Base-by-base conservation (phyloP, 495 filamentous ascomycete genomes). In the Penicillium lividum region DNA sequence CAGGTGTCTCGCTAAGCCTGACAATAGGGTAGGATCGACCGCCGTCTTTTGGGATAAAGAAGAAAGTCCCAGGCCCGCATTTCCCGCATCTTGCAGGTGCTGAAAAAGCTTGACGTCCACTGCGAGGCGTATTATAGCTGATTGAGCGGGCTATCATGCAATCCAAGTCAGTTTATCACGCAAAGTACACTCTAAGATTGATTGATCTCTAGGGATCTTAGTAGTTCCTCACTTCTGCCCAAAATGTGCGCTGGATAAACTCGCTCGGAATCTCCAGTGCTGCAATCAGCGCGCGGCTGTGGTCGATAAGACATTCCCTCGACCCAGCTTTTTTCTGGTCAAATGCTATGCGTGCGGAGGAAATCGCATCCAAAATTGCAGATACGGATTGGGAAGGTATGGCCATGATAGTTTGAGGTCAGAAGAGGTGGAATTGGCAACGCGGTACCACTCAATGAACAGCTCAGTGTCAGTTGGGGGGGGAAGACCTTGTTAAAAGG, bases 41-140 rank as follows among this genome's bases (percentile, higher is more conserved):
- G 64, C 66, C 1, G 66, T 62, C 46, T 72, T 74, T 18, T 57
- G 10, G 11, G 74, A 58, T 6, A 77, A 43, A 0, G 56, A 57
- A 8, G 63, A 52, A 0, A 64, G 53, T 40, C 42, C 61, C n/a
- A 70, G 36, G 2, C 74, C 74, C 6, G 47, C 30, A 5, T 51
- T 51, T 1, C 64, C 67, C 3, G 68, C 68, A 3, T 68, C 70
- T 40, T 68, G 59, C 1, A 76, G 51, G 38, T 61, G 54, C 31
- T 76, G 68, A 59, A 77, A 77, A 6, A 76, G 57, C 15, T 70
- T 65, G 3, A 71, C 57, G 42, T 76, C 69, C 25, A 73, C 66
- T 11, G 68, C 70, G 5, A 73, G 53, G 18, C 74, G 74, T 38
- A 72, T 65, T 29, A 68, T 69, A 5, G 73, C 73, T 1, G 72